A percentile compares a stretch with the other conserved stretches of the same genome.
Conservation (phyloP, 768 basidiomycete species). For the Hygrophorus pudorinus region DNA sequence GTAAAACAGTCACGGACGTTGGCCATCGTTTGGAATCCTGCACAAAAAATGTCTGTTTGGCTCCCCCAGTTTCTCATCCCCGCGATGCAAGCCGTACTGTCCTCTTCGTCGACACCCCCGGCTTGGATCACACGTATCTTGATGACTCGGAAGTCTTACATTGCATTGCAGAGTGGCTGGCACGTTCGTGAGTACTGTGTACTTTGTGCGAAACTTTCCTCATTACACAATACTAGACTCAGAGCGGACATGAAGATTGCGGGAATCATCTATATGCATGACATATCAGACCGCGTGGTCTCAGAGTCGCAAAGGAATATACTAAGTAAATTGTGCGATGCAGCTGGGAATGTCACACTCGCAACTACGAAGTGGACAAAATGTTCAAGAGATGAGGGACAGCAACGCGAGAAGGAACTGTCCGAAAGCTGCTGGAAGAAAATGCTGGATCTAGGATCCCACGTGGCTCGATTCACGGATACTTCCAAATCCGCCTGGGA, state of each 20-base stretch:
- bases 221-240: conserved; percentile 2
- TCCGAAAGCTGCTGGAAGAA: conserved; percentile 3
- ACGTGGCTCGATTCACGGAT: not conserved
- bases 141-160: conserved; percentile 8
- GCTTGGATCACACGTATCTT: conserved; percentile 11
- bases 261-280: conserved; percentile 14
- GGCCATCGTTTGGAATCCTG: conserved; percentile 3
- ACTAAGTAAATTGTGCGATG: conserved; percentile 8
- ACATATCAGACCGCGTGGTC: conserved; percentile 9
- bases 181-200: conserved; percentile 5
- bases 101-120: conserved; percentile 14
- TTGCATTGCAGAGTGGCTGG: conserved; percentile 9
- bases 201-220: not conserved
- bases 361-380: conserved; percentile 8
- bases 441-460: conserved; percentile 1
- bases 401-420: conserved; percentile 3
- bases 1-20: not conserved
- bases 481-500: conserved; percentile 4
- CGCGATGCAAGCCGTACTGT: not conserved
- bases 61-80: not conserved
- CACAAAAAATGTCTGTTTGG: not conserved
- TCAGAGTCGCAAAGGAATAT: conserved; percentile 6
- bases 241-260: conserved; percentile 6
- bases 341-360: conserved; percentile 3
- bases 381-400: not conserved